These are phyloP conservation scores for Tremellales sp. DNA, from an alignment of 1,284 basidiomycete genomes.

Conservation along the genomic window DNA sequence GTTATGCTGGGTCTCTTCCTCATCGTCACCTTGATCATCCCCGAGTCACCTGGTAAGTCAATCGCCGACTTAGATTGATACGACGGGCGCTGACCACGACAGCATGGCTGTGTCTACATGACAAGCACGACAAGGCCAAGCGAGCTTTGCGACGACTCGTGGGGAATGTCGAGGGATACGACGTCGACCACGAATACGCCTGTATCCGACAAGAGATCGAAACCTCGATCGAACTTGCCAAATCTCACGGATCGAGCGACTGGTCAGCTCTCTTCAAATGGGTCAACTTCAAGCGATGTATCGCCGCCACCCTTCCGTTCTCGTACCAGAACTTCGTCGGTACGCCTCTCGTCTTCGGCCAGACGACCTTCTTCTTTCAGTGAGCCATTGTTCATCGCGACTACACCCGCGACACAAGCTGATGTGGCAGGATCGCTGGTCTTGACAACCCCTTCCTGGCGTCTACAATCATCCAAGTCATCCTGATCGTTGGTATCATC, in stretches of 20 bases:
- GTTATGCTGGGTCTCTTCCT: slow-evolving; percentile 12
- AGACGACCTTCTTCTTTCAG: slow-evolving; percentile 15
- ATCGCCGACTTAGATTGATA: too few relatives aligned
- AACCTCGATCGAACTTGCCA: slow-evolving; percentile 8
- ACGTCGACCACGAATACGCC: slow-evolving; percentile 8
- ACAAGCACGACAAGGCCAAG: slow-evolving; percentile 12
- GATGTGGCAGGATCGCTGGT: slow-evolving; percentile 4
- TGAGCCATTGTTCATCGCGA: too few relatives aligned
- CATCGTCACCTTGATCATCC: slow-evolving; percentile 8
- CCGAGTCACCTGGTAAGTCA: slow-evolving; percentile 14
- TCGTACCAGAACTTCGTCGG: slow-evolving; percentile 8
- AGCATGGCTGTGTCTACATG: slow-evolving; percentile 11
- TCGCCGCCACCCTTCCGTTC: background rate
- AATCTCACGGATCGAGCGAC: slow-evolving; percentile 9
- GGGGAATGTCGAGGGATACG: slow-evolving; percentile 5
- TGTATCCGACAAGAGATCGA: slow-evolving; percentile 1
- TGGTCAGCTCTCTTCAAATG: slow-evolving; percentile 14
- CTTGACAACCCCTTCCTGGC: slow-evolving; percentile 11
- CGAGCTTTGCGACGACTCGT: slow-evolving; percentile 3
- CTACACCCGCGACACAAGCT: background rate
- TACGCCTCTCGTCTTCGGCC: slow-evolving; percentile 6
- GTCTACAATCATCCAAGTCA: slow-evolving; percentile 5
- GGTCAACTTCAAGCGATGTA: slow-evolving; percentile 2
- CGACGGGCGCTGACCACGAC: background rate
- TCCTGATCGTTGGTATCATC: slow-evolving; percentile 3